These are phyloP conservation scores for Aspergillus coremiiformis DNA, from an alignment of 495 filamentous ascomycete genomes.

Conservation along the genomic window DNA sequence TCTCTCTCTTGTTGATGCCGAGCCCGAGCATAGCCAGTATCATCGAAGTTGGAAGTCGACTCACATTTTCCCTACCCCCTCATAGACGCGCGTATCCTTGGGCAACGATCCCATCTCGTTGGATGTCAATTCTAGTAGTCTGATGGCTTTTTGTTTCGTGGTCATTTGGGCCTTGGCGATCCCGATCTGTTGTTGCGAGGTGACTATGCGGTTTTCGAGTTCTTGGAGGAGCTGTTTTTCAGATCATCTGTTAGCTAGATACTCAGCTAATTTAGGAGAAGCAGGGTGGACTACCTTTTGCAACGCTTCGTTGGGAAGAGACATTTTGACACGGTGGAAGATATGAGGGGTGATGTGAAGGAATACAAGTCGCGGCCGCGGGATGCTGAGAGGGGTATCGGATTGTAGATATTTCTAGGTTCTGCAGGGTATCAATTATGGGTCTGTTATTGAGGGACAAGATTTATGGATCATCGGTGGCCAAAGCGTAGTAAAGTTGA, in stretches of 20 bases:
- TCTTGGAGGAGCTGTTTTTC: constrained; percentile 73
- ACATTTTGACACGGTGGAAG: constrained; percentile 53
- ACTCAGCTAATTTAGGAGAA: background rate
- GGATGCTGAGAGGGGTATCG: background rate
- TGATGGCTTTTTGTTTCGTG: constrained; percentile 78
- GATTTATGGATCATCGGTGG: constrained; percentile 2
- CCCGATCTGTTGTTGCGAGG: constrained; percentile 85
- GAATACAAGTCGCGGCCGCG: background rate
- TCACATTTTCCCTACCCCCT: constrained; percentile 95
- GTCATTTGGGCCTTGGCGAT: constrained; percentile 81
- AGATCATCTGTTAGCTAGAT: background rate
- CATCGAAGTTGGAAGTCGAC: constrained; percentile 16
- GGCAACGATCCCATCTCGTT: constrained; percentile 74
- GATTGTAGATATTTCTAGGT: background rate
- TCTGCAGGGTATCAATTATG: background rate
- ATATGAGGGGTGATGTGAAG: background rate
- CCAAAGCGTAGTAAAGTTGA: background rate
- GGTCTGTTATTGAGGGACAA: background rate
- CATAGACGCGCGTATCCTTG: constrained; percentile 76
- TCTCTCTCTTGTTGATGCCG: background rate
- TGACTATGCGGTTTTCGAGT: constrained; percentile 80
- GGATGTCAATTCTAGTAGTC: constrained; percentile 80
- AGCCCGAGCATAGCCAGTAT: background rate
- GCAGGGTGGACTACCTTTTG: constrained; percentile 61
- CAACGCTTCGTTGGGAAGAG: constrained; percentile 90